phyloP scores from a whole-genome alignment of 164 flowering plant genomes.

The Tetrastigma voinierianum region DNA sequence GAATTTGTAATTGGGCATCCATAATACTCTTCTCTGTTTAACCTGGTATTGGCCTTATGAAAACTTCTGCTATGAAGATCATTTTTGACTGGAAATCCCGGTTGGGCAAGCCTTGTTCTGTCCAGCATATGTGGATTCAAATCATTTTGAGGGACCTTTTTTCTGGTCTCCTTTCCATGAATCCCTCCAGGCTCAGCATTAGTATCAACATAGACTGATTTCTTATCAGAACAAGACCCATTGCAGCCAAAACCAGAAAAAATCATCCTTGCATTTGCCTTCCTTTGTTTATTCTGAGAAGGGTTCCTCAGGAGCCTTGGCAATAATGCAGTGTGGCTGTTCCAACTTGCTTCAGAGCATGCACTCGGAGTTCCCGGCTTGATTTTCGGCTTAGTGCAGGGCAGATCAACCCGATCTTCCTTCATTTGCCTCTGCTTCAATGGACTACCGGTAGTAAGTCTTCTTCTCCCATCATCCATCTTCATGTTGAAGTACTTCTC shows the following conservation, averaged over 20 bases:
- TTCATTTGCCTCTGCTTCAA: neutral
- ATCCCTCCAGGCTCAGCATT: neutral
- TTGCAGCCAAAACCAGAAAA: conserved; percentile 43
- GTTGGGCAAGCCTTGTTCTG: conserved; percentile 10
- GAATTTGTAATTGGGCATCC: conserved; percentile 15
- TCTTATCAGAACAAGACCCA: conserved; percentile 52
- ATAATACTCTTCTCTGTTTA: conserved; percentile 22
- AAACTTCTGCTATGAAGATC: conserved; percentile 6
- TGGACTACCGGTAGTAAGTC: neutral
- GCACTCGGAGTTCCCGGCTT: conserved; percentile 40
- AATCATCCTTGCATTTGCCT: conserved; percentile 20
- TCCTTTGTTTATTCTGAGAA: conserved; percentile 19
- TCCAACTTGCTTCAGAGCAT: conserved; percentile 40
- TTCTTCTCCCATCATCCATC: conserved; percentile 19
- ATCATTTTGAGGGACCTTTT: conserved; percentile 2
- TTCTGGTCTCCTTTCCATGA: conserved; percentile 14
- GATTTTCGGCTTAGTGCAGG: conserved; percentile 6
- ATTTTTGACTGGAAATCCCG: conserved; percentile 10
- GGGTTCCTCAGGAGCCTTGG: conserved; percentile 15
- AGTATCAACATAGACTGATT: conserved; percentile 37
- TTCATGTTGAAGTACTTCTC: conserved; percentile 52
- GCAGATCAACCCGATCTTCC: conserved; percentile 12
- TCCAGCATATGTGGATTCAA: conserved; percentile 5
- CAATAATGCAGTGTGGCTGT: conserved; percentile 35
- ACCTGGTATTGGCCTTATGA: conserved; percentile 1